Conservation (phyloP, 129 eudicot genomes). For the Arctium lappa region DNA sequence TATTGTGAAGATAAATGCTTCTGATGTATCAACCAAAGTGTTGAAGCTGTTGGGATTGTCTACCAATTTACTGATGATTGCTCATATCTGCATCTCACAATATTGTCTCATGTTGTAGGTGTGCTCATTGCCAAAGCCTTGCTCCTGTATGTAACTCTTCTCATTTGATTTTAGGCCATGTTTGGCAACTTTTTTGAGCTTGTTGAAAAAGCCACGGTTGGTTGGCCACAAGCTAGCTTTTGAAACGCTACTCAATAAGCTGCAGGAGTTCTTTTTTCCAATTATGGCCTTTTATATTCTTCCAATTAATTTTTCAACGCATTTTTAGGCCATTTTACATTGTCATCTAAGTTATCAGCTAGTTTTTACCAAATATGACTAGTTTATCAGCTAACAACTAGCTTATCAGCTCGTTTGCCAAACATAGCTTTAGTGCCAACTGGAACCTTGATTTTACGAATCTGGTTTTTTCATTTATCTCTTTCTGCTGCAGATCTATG, state of each 20-base stretch:
- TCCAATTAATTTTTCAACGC: too few species aligned
- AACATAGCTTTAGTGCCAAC: neutral
- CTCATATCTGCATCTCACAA: conserved; percentile 1
- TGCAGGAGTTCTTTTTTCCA: neutral
- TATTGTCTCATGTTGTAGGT: conserved; percentile 47
- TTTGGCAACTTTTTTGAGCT: neutral
- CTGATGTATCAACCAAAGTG: too few species aligned
- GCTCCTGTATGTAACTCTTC: conserved; percentile 68
- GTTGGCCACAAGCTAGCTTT: neutral
- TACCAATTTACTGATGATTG: too few species aligned
- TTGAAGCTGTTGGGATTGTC: too few species aligned
- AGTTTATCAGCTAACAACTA: neutral
- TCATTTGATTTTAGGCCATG: neutral
- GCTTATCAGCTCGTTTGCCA: neutral
- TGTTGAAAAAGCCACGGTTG: neutral
- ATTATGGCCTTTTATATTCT: too few species aligned
- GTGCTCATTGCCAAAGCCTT: conserved; percentile 81
- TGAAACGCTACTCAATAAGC: neutral
- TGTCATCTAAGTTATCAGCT: too few species aligned
- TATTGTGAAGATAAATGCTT: too few species aligned
- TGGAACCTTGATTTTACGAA: neutral
- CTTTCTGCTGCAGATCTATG: conserved; percentile 49
- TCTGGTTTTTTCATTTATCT: neutral
- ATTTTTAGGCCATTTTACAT: too few species aligned
- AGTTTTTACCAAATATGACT: neutral